Percentiles rank a stretch among this genome's conserved stretches.
Conservation (phyloP, 2,329 filamentous ascomycete species). For the Hortaea werneckii region DNA sequence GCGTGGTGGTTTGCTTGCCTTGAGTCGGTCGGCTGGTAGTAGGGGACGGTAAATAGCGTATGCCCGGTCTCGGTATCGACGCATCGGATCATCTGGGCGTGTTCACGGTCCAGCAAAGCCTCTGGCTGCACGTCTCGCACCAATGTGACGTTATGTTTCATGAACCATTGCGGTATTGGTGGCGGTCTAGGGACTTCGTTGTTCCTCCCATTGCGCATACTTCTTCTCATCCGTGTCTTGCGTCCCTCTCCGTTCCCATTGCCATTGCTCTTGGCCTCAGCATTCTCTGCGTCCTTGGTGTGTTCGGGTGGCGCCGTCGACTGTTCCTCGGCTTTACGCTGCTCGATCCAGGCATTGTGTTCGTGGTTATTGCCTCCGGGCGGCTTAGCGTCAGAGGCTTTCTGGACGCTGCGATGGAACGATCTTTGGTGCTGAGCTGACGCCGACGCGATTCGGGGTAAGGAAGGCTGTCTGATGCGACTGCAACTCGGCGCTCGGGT, state of each 20-base stretch:
- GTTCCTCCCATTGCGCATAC: conserved; percentile 10
- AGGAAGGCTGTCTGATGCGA: conserved; percentile 5
- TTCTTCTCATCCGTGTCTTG: conserved; percentile 10
- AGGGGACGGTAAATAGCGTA: conserved; percentile 21
- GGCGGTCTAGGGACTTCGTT: conserved; percentile 20
- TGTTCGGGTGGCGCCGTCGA: conserved; percentile 1
- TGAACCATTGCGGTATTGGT: conserved; percentile 29
- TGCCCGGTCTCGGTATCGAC: conserved; percentile 23
- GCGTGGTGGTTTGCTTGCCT: background rate
- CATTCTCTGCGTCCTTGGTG: conserved; percentile 2
- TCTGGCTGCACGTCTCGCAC: conserved; percentile 1
- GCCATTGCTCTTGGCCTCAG: conserved; percentile 1
- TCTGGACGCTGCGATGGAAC: conserved; percentile 14
- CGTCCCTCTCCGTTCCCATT: conserved; percentile 5
- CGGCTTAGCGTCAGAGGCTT: conserved; percentile 9
- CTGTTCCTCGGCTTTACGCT: conserved; percentile 5
- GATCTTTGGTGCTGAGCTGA: conserved; percentile 5
- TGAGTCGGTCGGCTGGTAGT: conserved; percentile 7
- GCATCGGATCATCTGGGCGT: conserved; percentile 14
- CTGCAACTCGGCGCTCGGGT: conserved; percentile 13
- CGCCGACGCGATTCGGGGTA: conserved; percentile 4
- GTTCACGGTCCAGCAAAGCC: background rate
- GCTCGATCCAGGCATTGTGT: conserved; percentile 11
- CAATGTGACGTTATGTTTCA: conserved; percentile 26
- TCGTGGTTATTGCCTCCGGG: conserved; percentile 11